A percentile compares a stretch with the other conserved stretches of the same genome.
Evolutionary conservation across 495 filamentous ascomycete genomes (phyloP).

Genomic region (Podospora pseudopauciseta): DNA sequence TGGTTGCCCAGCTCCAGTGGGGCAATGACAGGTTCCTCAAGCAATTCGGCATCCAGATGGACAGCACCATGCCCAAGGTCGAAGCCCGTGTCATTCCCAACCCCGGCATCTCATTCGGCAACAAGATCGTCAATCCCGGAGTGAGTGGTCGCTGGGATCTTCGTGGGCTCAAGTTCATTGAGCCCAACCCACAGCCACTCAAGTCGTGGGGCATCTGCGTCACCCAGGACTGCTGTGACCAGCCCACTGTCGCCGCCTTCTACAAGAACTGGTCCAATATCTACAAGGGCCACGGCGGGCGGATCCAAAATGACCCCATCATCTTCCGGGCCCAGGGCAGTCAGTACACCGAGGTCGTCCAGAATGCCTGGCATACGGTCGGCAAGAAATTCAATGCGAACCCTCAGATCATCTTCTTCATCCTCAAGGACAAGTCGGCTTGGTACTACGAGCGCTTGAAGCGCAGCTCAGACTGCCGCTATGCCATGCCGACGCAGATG

Average conservation of each 20-base stretch:
- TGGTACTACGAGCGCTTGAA: conserved; percentile 75
- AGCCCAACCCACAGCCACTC: conserved; percentile 55
- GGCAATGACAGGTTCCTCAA: conserved; percentile 60
- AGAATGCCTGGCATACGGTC: conserved; percentile 16
- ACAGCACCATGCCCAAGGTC: conserved; percentile 54
- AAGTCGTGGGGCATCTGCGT: conserved; percentile 63
- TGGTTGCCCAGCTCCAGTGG: conserved; percentile 66
- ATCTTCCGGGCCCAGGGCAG: neutral
- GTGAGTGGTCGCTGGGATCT: conserved; percentile 79
- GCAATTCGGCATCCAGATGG: conserved; percentile 66
- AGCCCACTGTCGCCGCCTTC: conserved; percentile 53
- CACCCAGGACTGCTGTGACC: conserved; percentile 28
- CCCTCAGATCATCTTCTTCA: conserved; percentile 66
- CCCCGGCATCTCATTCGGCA: conserved; percentile 65
- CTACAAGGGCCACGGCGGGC: conserved; percentile 71
- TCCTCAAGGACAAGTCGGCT: conserved; percentile 63
- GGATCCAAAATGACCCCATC: conserved; percentile 45
- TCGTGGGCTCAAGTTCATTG: conserved; percentile 69
- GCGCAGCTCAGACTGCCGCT: conserved; percentile 76
- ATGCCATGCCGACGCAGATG: conserved; percentile 69
- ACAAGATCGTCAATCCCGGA: conserved; percentile 48
- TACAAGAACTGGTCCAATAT: conserved; percentile 54
- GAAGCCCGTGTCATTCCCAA: conserved; percentile 67
- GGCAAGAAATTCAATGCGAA: conserved; percentile 15
- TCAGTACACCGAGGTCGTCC: conserved; percentile 25